Base-by-base conservation (phyloP, 306 rosid species). In the Begonia peltatifolia region DNA sequence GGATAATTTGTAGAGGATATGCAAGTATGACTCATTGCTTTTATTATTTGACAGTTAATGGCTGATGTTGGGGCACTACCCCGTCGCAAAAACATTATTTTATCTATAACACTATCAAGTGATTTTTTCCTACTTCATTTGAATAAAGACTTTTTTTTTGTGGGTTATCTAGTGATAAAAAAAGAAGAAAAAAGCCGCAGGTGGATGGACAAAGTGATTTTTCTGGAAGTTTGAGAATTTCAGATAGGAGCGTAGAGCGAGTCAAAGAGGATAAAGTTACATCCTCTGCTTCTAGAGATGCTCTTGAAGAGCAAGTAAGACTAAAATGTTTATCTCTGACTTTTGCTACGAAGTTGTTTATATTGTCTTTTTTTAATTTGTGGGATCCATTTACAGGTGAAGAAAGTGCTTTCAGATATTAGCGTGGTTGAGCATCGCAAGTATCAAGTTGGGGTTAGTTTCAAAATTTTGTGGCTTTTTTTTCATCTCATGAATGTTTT, bases 401-500 rank as follows among this genome's bases (percentile, higher is more conserved):
- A 76, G 75, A 75, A 71, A 70, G 77, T 83, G 59, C 74, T 76
- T 68, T 57, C 63, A 3, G 87, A 81, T 50, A 72, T 83, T 59
- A 54, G 56, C 55, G 36, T 48, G 60, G 77, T 78, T 75, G 85
- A 83, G 56, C 68, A 57, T 69, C 78, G 16, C 50, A 85, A 67
- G 74, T 66, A 69, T 65, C 79, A 80, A 70, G 66, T 81, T 55
- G 70, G 49, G 87, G 97, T 90, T 48, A 67, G 94, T 76, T 66
- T 61, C 57, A 46, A 62, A 30, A 1, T 30, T 30, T 30, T 30
- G 6, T 0, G 3, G 9, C 38, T 30, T 30, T 30, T 5, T 30
- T 30, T 30, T 30, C 38, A 30, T 25, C 38, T 30, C 6, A 30
- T 30, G 38, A 30, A 30, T 5, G 23, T 6, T 30, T 3, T 5